Conservation (phyloP, 73 alveolate species). For the Diophrys sp. region DNA sequence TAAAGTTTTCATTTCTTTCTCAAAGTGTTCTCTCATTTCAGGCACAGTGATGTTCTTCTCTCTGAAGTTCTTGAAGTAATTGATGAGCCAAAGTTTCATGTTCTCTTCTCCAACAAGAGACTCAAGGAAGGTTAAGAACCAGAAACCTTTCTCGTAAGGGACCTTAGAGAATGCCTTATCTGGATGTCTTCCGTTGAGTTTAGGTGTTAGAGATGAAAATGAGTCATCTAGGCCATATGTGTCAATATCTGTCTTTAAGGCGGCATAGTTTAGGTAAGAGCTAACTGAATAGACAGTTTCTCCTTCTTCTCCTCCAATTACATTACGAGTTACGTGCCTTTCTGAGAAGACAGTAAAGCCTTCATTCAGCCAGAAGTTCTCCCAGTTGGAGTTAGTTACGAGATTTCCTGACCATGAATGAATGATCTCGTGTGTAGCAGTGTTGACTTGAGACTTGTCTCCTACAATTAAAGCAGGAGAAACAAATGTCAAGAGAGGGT, state of each 20-base stretch:
- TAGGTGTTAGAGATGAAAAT: conserved; percentile 71
- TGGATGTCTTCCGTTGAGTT: conserved; percentile 64
- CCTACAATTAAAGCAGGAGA: conserved; percentile 70
- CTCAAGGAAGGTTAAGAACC: conserved; percentile 67
- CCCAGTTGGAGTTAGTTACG: conserved; percentile 73
- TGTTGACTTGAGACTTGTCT: conserved; percentile 62
- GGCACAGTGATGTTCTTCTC: conserved; percentile 45
- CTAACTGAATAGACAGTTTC: conserved; percentile 31
- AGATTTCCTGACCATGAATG: conserved; percentile 82
- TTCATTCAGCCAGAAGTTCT: conserved; percentile 78
- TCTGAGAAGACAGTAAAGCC: conserved; percentile 71
- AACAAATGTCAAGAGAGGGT: conserved; percentile 70
- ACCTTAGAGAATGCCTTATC: conserved; percentile 69
- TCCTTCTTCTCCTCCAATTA: conserved; percentile 37
- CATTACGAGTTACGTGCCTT: conserved; percentile 49
- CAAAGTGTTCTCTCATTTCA: too few relatives aligned
- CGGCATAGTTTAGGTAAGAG: conserved; percentile 22
- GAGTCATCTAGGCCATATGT: conserved; percentile 68
- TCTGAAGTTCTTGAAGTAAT: conserved; percentile 59
- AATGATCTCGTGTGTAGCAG: conserved; percentile 64
- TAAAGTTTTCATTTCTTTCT: too few relatives aligned
- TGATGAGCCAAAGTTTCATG: conserved; percentile 52
- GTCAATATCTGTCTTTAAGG: conserved; percentile 59
- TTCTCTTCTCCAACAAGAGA: conserved; percentile 35
- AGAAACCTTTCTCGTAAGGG: conserved; percentile 89